phyloP scores from a whole-genome alignment of 140 eudicot genomes.

The Flaveria floridana region DNA sequence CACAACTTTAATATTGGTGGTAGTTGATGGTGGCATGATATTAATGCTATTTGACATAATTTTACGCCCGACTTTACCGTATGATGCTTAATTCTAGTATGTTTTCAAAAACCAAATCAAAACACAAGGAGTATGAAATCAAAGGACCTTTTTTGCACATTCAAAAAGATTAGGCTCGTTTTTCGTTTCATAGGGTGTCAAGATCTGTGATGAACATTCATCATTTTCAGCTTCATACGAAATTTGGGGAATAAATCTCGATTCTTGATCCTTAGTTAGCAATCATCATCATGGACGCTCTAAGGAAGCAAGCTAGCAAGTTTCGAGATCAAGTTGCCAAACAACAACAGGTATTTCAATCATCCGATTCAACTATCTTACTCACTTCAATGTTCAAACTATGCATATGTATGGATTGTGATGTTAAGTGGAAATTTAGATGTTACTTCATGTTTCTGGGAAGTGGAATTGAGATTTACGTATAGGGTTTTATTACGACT shows the following conservation, averaged over 20 bases:
- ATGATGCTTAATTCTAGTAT: too few relatives aligned
- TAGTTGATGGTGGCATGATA: too few relatives aligned
- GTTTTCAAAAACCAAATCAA: too few relatives aligned
- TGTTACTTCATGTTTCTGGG: background rate
- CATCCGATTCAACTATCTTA: slow-evolving; percentile 7
- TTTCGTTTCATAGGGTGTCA: slow-evolving; percentile 24
- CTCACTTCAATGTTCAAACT: slow-evolving; percentile 1
- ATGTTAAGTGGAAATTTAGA: background rate
- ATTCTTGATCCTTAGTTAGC: background rate
- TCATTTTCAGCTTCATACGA: slow-evolving; percentile 26
- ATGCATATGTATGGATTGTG: background rate
- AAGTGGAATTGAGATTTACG: slow-evolving; percentile 22
- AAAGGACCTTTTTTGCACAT: slow-evolving; percentile 21
- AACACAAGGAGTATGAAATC: too few relatives aligned
- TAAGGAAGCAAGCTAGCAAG: slow-evolving; percentile 93
- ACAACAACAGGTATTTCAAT: slow-evolving; percentile 77
- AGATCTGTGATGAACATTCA: slow-evolving; percentile 37
- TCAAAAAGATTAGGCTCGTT: background rate
- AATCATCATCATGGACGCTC: slow-evolving; percentile 64
- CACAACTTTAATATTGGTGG: too few relatives aligned
- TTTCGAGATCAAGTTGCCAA: slow-evolving; percentile 95
- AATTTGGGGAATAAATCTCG: slow-evolving; percentile 14
- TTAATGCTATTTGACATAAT: too few relatives aligned
- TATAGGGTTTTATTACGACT: slow-evolving; percentile 30
- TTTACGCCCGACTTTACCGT: too few relatives aligned